Base-by-base conservation (phyloP, 2,329 filamentous ascomycete genomes). In the Simplicillium sp. region DNA sequence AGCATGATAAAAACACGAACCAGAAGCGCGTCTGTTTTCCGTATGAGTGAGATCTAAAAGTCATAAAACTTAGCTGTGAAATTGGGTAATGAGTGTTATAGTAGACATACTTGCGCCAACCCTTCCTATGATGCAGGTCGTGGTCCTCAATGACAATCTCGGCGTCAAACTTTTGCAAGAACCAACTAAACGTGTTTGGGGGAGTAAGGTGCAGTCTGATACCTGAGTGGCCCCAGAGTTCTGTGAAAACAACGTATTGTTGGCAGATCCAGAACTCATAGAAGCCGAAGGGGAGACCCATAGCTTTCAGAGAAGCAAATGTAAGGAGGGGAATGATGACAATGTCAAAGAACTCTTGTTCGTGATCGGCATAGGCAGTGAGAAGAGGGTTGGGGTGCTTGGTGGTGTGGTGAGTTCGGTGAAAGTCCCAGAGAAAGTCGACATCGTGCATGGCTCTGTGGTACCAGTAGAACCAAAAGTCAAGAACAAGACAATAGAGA, bases 201-300 rank as follows among this genome's bases (percentile, higher is more conserved):
- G 20, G 20, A 9, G 20, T 25, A 9, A 25, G 20, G 9, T 25
- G 20, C 5, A 25, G 20, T 25, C 20, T 25, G 9, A 25, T 5
- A 9, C 20, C 20, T 6, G 20, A 25, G 38, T 64, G 60, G 4
- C 60, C 60, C 16, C 51, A 50, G 4, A 62, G 38, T 42, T 64
- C 60, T 8, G 56, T 44, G 46, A 55, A 66, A 6, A 62, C 53
- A 11, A 66, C 53, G 36, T 64, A 66, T 38, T 60, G 52, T 34
- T 64, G 57, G 45, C 62, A 66, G 14, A 66, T 46, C 62, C 62
- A 66, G 61, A 61, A 66, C 31, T 65, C 62, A 35, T 65, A 65
- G 44, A 67, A 67, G 3, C 60, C 61, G 60, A 66, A 61, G 0
- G 63, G 62, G 7, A 65, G 32, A 1, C 61, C 60, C 37, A 48